Percentiles rank a stretch among this genome's conserved stretches.
Evolutionary conservation across 108 stramenopile genomes (phyloP).

Genomic region (Cyclotella sp.): DNA sequence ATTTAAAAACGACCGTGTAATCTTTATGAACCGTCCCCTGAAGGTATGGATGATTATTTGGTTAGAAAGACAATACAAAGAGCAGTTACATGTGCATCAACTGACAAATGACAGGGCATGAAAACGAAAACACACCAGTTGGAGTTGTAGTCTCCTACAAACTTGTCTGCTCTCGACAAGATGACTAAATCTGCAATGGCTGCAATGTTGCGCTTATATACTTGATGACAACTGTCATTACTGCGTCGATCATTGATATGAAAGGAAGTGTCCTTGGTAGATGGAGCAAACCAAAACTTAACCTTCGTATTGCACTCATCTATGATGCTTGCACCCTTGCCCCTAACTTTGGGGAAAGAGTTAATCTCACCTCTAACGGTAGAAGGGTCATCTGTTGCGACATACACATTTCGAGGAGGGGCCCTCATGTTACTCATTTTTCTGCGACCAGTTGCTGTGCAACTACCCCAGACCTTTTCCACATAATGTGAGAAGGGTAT

Average conservation of each 20-base stretch:
- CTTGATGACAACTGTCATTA: conserved; percentile 24
- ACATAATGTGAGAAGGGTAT: conserved; percentile 45
- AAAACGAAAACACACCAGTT: conserved; percentile 21
- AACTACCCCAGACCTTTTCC: conserved; percentile 7
- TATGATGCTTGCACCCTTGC: conserved; percentile 36
- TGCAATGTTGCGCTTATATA: conserved; percentile 40
- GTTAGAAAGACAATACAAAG: background rate
- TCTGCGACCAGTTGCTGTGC: background rate
- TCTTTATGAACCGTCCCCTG: conserved; percentile 14
- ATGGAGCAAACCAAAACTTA: conserved; percentile 33
- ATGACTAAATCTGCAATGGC: conserved; percentile 46
- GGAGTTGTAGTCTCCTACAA: conserved; percentile 47
- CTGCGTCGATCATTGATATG: conserved; percentile 15
- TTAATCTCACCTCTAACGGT: conserved; percentile 27
- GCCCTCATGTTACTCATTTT: background rate
- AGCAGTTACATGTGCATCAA: background rate
- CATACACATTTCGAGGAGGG: conserved; percentile 21
- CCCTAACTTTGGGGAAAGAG: conserved; percentile 69
- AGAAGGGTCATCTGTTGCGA: conserved; percentile 45
- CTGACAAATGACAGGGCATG: background rate
- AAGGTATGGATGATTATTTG: background rate
- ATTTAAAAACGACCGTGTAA: conserved; percentile 12
- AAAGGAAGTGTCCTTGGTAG: conserved; percentile 3
- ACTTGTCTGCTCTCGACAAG: conserved; percentile 22
- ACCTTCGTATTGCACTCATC: conserved; percentile 67